Evolutionary conservation across 2,329 filamentous ascomycete species (phyloP), one percentile per base, ranked within the genome.

Genomic region (Claviceps citrina): DNA sequence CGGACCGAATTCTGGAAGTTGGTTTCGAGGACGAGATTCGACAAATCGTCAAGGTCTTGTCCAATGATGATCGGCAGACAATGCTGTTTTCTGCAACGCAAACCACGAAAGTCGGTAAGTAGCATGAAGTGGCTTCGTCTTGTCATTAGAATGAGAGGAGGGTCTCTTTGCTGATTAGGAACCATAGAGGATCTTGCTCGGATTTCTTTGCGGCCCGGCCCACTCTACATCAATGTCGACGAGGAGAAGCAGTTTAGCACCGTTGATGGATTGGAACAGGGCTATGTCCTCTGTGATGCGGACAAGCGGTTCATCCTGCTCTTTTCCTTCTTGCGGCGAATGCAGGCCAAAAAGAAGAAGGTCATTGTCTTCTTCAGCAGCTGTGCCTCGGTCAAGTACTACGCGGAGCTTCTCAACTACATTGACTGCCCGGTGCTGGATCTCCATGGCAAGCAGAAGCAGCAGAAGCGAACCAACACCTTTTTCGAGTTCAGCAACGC

Each of bases 1-100:
- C 91, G 15, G 91, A 98, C 58, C 80, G 91, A 36, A 95, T 98
- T 46, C 67, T 98, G 33, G 91, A 98, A 64, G 84, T 95, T 46
- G 89, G 91, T 52, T 98, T 98, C 69, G 91, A 98, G 61, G 91
- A 96, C 55, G 91, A 98, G 65, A 94, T 98, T 83, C 74, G 84
- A 47, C 81, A 93, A 59, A 94, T 98, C 50, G 80, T 96, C 61
- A 93, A 93, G 69, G 91, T 96, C 41, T 66, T 96, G 15, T 84
- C 87, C 35, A 81, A 81, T 49, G 79, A 93, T 43, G 77, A 87
- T 49, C 71, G 91, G 44, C 89, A 96, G 62, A 95, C 87, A 0
- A 91, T 93, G 80, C 74, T 98, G n/a, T 98, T 98, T 70, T 95
- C 86, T 12, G 91, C 91, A 12, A 98, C 91, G 4, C 91, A 96